Evolutionary conservation across 1,139 yeast species (phyloP), one percentile per base, ranked within the genome.

Genomic region (Pneumocystis carinii): DNA sequence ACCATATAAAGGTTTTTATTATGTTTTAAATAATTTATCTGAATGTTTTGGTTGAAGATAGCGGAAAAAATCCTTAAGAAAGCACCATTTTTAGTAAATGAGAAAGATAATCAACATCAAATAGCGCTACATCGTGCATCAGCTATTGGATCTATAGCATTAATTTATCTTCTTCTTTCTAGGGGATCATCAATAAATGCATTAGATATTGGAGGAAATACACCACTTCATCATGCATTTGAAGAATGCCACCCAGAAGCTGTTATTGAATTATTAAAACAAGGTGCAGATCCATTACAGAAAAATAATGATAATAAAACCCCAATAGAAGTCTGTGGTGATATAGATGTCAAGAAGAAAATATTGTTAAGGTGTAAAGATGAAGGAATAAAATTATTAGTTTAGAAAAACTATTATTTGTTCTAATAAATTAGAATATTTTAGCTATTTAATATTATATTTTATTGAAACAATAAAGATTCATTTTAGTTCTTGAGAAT

Each of bases 191-290:
- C 88, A 24, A 71, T 90, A 36, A 87, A 89, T 70, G 78, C 83
- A 4, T 79, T 81, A 58, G 97, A 90, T 71, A 69, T 70, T 24
- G 79, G 80, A 62, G 95, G 95, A 0, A 88, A 94, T 90, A 87
- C 95, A 0, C 84, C 96, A 0, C 73, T 90, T 68, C 95, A 89
- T 72, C 95, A 89, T 73, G 96, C 97, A 0, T 75, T 87, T 63
- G 92, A 96, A 0, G 98, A 90, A 72, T 97, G 97, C 0, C 85
- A 86, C 71, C 90, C 85, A 1, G 96, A 88, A 65, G 82, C 83
- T 8, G 96, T 87, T 0, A 78, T 83, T 1, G 70, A 76, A 57
- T 75, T 90, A 61, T 82, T 84, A 5, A 77, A 79, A 60, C 76
- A 78, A 37, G 94, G 94, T 0, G 96, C 95, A 0, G 89, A 87